Conservation (phyloP, 495 filamentous ascomycete genomes). For the Saxispiralis lemnorum region DNA sequence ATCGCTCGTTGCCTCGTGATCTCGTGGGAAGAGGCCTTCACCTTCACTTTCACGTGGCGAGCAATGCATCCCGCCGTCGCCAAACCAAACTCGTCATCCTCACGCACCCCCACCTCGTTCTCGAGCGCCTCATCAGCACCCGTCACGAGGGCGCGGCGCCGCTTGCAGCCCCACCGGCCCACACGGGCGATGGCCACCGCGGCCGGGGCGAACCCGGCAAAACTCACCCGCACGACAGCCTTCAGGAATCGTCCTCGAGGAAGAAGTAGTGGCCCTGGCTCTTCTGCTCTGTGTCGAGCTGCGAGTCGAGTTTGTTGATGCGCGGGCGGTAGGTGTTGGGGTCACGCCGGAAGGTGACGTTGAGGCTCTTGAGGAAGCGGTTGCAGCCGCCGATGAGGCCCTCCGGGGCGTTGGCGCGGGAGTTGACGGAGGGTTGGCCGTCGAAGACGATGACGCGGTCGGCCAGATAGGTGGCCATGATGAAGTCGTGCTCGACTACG, state of each 20-base stretch:
- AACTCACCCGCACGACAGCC: slow-evolving; percentile 28
- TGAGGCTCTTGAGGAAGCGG: slow-evolving; percentile 80
- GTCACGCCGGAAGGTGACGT: slow-evolving; percentile 96
- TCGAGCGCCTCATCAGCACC: slow-evolving; percentile 28
- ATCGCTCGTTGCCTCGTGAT: no score
- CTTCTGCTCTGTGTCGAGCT: slow-evolving; percentile 96
- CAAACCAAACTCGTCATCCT: slow-evolving; percentile 15
- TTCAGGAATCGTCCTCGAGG: slow-evolving; percentile 78
- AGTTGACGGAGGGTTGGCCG: slow-evolving; percentile 72
- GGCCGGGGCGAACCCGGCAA: neutral
- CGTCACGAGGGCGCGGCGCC: slow-evolving; percentile 14
- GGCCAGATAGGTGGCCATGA: slow-evolving; percentile 95
- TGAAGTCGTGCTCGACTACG: slow-evolving; percentile 99
- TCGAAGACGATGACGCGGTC: slow-evolving; percentile 98
- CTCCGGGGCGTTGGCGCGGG: slow-evolving; percentile 76
- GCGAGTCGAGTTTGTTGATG: slow-evolving; percentile 93
- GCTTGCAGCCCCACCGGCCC: slow-evolving; percentile 17
- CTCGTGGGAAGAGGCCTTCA: no score
- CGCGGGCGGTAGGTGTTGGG: slow-evolving; percentile 88
- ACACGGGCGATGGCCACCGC: neutral
- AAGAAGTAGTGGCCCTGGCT: slow-evolving; percentile 88
- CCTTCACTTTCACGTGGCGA: no score
- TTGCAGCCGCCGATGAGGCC: slow-evolving; percentile 92
- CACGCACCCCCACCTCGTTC: slow-evolving; percentile 38
- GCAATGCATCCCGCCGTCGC: no score